Evolutionary conservation across 139 green algal species (phyloP).

Genomic region (Chlorella vulgaris): DNA sequence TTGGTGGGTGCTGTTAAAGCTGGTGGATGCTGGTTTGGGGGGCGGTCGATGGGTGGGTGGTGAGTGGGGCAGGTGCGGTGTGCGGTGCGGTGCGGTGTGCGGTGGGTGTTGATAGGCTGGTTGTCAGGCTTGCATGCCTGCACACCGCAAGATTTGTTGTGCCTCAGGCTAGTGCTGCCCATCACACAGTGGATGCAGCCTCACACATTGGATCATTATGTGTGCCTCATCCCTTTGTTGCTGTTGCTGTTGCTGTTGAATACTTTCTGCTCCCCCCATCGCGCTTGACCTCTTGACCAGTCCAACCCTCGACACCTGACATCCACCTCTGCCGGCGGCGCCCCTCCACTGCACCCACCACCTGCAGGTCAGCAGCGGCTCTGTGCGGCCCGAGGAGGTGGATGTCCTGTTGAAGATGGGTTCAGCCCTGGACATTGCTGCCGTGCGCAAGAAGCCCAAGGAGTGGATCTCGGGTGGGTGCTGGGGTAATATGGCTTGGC

Average conservation of each 20-base stretch:
- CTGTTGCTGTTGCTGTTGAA: too few species aligned
- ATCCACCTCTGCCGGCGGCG: not conserved
- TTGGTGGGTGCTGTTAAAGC: not conserved
- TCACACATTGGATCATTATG: too few species aligned
- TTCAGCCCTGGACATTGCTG: slow-evolving; percentile 82
- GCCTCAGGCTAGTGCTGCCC: too few species aligned
- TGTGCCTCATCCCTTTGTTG: too few species aligned
- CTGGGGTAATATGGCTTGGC: not conserved
- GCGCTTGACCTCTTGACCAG: not conserved
- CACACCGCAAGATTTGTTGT: too few species aligned
- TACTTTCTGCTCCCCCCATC: too few species aligned
- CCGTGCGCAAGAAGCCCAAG: slow-evolving; percentile 88
- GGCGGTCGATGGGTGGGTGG: not conserved
- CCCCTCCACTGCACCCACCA: too few species aligned
- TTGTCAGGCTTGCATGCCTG: too few species aligned
- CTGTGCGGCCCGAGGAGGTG: slow-evolving; percentile 63
- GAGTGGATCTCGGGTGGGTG: slow-evolving; percentile 59
- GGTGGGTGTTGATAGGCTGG: too few species aligned
- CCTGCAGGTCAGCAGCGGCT: slow-evolving; percentile 10
- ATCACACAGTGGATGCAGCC: too few species aligned
- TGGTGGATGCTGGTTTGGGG: not conserved
- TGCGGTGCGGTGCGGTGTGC: too few species aligned
- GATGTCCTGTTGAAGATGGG: slow-evolving; percentile 92
- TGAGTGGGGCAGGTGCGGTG: too few species aligned
- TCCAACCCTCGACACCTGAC: not conserved